phyloP scores from a whole-genome alignment of 1,284 basidiomycete genomes.

The Pseudozyma sp. region DNA sequence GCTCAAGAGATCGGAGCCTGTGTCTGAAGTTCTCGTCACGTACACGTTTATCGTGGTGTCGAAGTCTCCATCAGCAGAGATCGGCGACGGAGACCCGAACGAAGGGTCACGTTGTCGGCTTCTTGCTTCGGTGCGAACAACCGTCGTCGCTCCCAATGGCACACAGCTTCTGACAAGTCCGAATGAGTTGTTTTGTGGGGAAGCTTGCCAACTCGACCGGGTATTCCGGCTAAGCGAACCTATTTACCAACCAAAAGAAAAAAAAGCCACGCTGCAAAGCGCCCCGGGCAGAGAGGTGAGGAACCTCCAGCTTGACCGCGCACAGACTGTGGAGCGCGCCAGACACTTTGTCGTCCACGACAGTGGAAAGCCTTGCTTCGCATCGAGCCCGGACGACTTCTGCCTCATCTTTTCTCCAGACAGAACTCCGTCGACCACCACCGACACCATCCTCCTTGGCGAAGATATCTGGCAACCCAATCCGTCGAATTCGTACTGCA shows the following conservation, averaged over 20 bases:
- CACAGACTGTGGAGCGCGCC: neutral
- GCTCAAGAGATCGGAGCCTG: too few species aligned
- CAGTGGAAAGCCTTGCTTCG: neutral
- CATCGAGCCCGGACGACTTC: too few species aligned
- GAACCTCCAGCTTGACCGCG: too few species aligned
- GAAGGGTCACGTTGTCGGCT: slow-evolving; percentile 1
- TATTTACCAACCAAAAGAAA: neutral
- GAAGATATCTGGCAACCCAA: too few species aligned
- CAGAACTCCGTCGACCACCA: neutral
- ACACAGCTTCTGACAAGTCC: too few species aligned
- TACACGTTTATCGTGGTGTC: too few species aligned
- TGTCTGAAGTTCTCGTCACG: too few species aligned
- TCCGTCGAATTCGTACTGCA: too few species aligned
- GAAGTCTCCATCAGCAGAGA: too few species aligned
- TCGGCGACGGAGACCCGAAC: too few species aligned
- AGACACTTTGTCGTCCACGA: neutral
- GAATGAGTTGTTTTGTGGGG: slow-evolving; percentile 5
- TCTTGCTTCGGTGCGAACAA: neutral
- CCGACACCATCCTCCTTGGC: neutral
- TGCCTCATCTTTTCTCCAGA: too few species aligned
- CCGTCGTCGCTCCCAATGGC: too few species aligned
- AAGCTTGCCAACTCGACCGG: slow-evolving; percentile 16
- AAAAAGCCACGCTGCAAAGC: neutral
- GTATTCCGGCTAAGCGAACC: slow-evolving; percentile 36
- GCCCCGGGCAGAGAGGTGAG: slow-evolving; percentile 3